phyloP scores from a whole-genome alignment of 805 yeast genomes.

The Metschnikowia lochheadii region DNA sequence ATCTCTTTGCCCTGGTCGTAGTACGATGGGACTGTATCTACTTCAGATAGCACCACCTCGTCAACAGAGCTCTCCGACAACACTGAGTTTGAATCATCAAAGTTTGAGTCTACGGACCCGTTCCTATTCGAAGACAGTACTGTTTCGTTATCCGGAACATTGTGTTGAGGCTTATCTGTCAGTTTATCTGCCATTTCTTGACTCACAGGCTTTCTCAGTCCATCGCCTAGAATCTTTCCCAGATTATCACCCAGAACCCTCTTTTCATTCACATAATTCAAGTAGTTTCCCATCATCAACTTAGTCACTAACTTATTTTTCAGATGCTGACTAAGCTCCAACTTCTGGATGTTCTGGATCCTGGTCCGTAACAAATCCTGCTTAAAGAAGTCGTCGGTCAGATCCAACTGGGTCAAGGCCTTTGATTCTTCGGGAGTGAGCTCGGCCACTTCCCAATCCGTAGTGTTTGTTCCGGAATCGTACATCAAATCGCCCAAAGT shows the following conservation, averaged over 20 bases:
- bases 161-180: too few species aligned
- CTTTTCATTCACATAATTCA: conserved; percentile 36
- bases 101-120: too few species aligned
- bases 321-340: conserved; percentile 38
- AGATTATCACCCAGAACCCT: background rate
- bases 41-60: conserved; percentile 44
- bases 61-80: conserved; percentile 22
- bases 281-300: conserved; percentile 66
- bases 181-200: background rate
- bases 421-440: conserved; percentile 31
- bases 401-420: conserved; percentile 34
- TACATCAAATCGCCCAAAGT: conserved; percentile 7
- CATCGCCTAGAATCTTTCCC: background rate
- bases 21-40: conserved; percentile 48
- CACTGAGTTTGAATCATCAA: background rate
- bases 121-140: background rate
- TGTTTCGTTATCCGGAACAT: background rate
- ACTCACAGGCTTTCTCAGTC: background rate
- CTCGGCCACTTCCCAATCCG: conserved; percentile 29
- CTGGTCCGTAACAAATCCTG: conserved; percentile 42
- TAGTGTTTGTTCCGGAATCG: conserved; percentile 14
- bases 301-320: conserved; percentile 53
- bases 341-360: conserved; percentile 45
- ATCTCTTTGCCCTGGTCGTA: conserved; percentile 39
- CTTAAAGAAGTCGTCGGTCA: conserved; percentile 35